Conservation (phyloP, 148 eudicot genomes). For the Camellia granthamiana region DNA sequence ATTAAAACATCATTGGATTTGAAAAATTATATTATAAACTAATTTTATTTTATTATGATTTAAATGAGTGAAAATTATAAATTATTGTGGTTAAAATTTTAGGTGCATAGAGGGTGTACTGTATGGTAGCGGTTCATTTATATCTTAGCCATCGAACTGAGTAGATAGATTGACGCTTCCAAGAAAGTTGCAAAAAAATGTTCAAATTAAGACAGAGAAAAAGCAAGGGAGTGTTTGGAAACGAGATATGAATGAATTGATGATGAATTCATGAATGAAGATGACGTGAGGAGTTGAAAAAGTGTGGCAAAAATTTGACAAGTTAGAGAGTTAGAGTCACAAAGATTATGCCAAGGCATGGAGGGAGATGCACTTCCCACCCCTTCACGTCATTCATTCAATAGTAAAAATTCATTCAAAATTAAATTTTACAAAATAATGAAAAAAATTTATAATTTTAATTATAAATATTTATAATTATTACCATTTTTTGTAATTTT, state of each 20-base stretch:
- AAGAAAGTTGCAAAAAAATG: not conserved
- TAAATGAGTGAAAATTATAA: no score
- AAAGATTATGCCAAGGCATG: slow-evolving; percentile 9
- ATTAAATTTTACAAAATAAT: no score
- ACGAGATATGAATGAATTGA: slow-evolving; percentile 7
- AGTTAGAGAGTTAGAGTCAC: not conserved
- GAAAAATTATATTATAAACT: no score
- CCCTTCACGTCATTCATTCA: slow-evolving; percentile 11
- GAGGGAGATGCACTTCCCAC: slow-evolving; percentile 6
- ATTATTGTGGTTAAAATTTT: no score
- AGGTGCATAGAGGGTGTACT: no score
- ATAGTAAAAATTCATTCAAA: no score
- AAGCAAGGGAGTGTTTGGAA: not conserved
- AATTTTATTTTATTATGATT: no score
- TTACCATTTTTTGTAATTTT: no score
- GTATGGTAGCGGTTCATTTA: not conserved
- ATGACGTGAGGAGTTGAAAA: slow-evolving; percentile 29
- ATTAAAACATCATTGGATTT: no score
- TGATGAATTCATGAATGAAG: slow-evolving; percentile 28
- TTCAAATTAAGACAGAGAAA: not conserved
- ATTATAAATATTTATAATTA: no score
- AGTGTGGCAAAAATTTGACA: slow-evolving; percentile 19
- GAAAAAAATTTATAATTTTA: no score
- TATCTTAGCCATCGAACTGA: not conserved
- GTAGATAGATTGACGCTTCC: not conserved